Evolutionary conservation across 768 basidiomycete species (phyloP), one percentile per base, ranked within the genome.

Genomic region (Tylopilus sp.): DNA sequence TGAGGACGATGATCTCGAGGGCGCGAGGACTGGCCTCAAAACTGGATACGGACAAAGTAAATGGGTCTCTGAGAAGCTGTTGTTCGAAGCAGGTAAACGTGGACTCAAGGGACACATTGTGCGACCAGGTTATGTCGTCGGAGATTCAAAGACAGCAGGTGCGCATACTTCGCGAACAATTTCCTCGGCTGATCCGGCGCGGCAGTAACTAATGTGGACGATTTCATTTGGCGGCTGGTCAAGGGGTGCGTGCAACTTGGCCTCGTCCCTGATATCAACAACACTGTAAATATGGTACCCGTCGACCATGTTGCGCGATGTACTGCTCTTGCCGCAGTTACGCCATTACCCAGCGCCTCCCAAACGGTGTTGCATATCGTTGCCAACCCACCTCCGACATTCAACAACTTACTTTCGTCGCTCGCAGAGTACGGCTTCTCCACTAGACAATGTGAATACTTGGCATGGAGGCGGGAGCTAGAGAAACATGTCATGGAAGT

Each of bases 221-320:
- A 99, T 68, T 99, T 99, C 72, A 83, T 99, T 51, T 98, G 96
- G 96, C 84, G 97, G 4, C 75, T 99, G 70, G 91, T 97, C 66
- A 98, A 98, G 70, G 97, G 97, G n/a, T 98, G 94, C 65, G 79
- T 98, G 33, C 97, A 99, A 67, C 85, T 98, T n/a, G 96, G 95
- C 1, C 81, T 92, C 36, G 86, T 93, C 3, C 97, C 97, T 11
- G 92, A 99, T 66, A 98, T 99, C 71, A 93, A 97, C 76, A 99
- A 99, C 72, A 88, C 92, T 2, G 81, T 99, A 64, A 99, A 99
- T 73, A 95, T 98, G 87, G 92, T 95, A 9, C 97, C 97, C 0
- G 97, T 98, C 34, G 90, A 98, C 70, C 90, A 95, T 67, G 95
- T 99, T 57, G 94, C 97, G 1, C 80, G 83, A 6, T 87, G 91